phyloP scores from a whole-genome alignment of 2,329 filamentous ascomycete genomes.

The Coniochaeta sp. region DNA sequence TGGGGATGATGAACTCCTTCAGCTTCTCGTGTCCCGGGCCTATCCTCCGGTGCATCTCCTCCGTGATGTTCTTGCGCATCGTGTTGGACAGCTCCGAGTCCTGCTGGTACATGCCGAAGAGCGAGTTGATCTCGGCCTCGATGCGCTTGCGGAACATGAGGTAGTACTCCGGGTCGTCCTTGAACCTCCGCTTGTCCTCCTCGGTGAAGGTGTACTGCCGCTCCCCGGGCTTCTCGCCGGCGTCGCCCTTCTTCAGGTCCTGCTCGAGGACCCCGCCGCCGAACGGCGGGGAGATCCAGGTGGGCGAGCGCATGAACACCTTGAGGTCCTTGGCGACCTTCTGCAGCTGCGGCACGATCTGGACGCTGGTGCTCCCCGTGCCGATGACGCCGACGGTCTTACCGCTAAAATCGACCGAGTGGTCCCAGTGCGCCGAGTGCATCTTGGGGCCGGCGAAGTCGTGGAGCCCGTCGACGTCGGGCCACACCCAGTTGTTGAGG shows the following conservation, averaged over 20 bases:
- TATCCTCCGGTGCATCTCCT: conserved; percentile 34
- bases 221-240: conserved; percentile 22
- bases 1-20: conserved; percentile 27
- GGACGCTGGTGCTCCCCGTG: conserved; percentile 20
- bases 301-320: conserved; percentile 4
- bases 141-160: conserved; percentile 33
- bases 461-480: conserved; percentile 22
- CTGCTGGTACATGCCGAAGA: conserved; percentile 32
- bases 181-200: conserved; percentile 28
- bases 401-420: conserved; percentile 10
- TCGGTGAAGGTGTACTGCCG: conserved; percentile 27
- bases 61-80: conserved; percentile 28
- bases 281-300: conserved; percentile 16
- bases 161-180: conserved; percentile 29
- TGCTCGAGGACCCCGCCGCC: conserved; percentile 18
- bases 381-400: conserved; percentile 23
- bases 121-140: conserved; percentile 31
- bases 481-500: conserved; percentile 16
- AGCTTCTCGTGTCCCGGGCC: conserved; percentile 31
- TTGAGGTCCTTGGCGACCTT: neutral
- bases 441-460: conserved; percentile 19
- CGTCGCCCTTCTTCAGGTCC: conserved; percentile 17
- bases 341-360: conserved; percentile 17
- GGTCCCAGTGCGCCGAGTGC: conserved; percentile 21
- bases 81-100: conserved; percentile 29